Evolutionary conservation across 805 yeast genomes (phyloP), one percentile per base, ranked within the genome.

Genomic region (Starmerella etchellsii): DNA sequence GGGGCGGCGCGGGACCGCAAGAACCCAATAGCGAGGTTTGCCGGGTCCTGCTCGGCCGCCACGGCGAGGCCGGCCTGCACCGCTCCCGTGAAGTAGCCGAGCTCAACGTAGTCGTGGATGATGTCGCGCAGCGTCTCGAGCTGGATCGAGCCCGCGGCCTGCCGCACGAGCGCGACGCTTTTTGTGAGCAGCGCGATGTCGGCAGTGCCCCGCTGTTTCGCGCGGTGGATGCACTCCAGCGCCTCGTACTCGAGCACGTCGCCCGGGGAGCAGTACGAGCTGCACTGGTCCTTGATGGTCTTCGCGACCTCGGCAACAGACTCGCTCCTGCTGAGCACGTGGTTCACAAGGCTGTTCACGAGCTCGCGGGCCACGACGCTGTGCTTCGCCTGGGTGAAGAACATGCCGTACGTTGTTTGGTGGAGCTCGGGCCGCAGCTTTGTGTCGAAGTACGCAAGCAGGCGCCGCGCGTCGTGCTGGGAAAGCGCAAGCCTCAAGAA

Each of bases 211-310:
- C 36, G 36, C 31, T 47, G 39, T 48, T 73, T 72, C 21, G 97
- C 96, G 52, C 79, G 76, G 42, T 88, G 81, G 53, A 91, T 67
- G 58, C 81, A 85, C 58, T 91, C 98, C 52, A 85, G 76, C 0
- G 96, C 97, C 60, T 88, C 81, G 67, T 87, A 91, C 13, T 91
- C 82, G 44, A 85, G 70, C 22, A 91, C 95, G 60, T 91, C 98
- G 50, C 81, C 83, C 14, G 94, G 75, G 0, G 96, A 83, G 55
- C 97, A 91, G 61, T 85, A 91, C 0, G 94, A 76, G 1, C 94
- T 94, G 66, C 98, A 91, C 44, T 88, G 77, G 40, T 83, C 93
- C 60, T 91, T 95, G 38, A 91, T 65, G 1, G 87, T 76, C 27
- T 78, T 76, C 1, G 96, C 94, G 38, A 88, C 82, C 42, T 79